Evolutionary conservation across 2,329 filamentous ascomycete genomes (phyloP).

Genomic region (Botrytis deweyae): DNA sequence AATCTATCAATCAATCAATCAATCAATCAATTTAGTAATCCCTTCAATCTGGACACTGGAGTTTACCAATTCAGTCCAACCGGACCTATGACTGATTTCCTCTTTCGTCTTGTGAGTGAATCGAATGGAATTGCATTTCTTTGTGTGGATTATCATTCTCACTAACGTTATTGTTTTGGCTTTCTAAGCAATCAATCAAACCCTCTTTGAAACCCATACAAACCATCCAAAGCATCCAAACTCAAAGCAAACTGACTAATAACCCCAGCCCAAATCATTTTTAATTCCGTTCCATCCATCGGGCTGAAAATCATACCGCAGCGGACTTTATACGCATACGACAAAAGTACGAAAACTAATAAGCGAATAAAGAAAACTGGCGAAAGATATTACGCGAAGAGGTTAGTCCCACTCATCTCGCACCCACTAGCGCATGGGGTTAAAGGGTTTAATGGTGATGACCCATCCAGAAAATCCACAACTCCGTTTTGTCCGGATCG

Average conservation of each 20-base stretch:
- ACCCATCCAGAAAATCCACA: slow-evolving; percentile 12
- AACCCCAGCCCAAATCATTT: not conserved
- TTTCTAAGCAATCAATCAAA: not conserved
- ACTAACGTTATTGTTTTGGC: not conserved
- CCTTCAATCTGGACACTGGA: not conserved
- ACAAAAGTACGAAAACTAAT: not conserved
- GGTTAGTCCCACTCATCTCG: not conserved
- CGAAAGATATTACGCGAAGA: not conserved
- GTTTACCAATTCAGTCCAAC: not conserved
- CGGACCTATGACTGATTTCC: not conserved
- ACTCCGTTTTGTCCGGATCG: slow-evolving; percentile 19
- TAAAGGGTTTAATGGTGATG: slow-evolving; percentile 2
- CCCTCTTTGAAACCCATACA: no score
- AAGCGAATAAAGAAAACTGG: not conserved
- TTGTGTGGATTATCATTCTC: not conserved
- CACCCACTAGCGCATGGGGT: not conserved
- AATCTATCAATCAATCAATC: not conserved
- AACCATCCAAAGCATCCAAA: not conserved
- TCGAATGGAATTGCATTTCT: not conserved
- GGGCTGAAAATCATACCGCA: not conserved
- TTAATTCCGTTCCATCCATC: slow-evolving; percentile 8
- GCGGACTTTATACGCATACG: not conserved
- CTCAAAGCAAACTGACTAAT: not conserved
- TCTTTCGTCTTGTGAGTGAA: not conserved
- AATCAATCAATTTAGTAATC: not conserved